Conservation (phyloP, 2,329 filamentous ascomycete species). For the Elsinoe fawcettii region DNA sequence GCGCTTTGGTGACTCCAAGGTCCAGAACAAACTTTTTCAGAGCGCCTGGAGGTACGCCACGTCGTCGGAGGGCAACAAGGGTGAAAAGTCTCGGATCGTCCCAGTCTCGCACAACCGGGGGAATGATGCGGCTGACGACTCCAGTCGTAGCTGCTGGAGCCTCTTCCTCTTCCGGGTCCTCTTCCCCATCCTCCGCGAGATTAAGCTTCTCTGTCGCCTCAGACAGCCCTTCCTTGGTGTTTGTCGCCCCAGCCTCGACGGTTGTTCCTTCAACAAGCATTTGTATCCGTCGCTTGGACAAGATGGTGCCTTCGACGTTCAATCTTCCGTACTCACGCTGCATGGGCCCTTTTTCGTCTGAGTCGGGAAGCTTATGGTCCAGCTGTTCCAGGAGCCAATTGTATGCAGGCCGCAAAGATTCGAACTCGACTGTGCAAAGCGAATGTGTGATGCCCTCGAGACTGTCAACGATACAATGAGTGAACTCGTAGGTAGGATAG, state of each 20-base stretch:
- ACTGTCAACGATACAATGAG: slow-evolving; percentile 80
- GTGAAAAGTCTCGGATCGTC: slow-evolving; percentile 89
- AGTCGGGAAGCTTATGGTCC: slow-evolving; percentile 64
- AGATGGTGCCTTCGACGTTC: slow-evolving; percentile 74
- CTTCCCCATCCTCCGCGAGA: slow-evolving; percentile 35
- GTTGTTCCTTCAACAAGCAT: slow-evolving; percentile 64
- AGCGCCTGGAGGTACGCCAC: slow-evolving; percentile 80
- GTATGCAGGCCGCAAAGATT: slow-evolving; percentile 75
- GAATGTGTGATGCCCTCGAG: slow-evolving; percentile 89
- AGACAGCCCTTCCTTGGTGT: slow-evolving; percentile 24
- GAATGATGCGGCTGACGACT: slow-evolving; percentile 27
- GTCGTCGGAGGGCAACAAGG: slow-evolving; percentile 70
- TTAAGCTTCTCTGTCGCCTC: slow-evolving; percentile 34
- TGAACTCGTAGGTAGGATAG: slow-evolving; percentile 89
- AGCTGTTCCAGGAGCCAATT: slow-evolving; percentile 81
- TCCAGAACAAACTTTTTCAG: slow-evolving; percentile 87
- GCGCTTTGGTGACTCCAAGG: slow-evolving; percentile 78
- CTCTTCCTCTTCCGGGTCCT: slow-evolving; percentile 25
- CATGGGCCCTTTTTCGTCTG: slow-evolving; percentile 58
- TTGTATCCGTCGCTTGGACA: slow-evolving; percentile 78
- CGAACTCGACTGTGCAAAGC: slow-evolving; percentile 88
- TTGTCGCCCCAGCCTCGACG: slow-evolving; percentile 23
- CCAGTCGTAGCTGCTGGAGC: slow-evolving; percentile 21
- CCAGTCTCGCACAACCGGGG: slow-evolving; percentile 67
- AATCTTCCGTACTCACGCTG: slow-evolving; percentile 79